phyloP scores from a whole-genome alignment of 768 basidiomycete genomes.

The Saitozyma podzolica region DNA sequence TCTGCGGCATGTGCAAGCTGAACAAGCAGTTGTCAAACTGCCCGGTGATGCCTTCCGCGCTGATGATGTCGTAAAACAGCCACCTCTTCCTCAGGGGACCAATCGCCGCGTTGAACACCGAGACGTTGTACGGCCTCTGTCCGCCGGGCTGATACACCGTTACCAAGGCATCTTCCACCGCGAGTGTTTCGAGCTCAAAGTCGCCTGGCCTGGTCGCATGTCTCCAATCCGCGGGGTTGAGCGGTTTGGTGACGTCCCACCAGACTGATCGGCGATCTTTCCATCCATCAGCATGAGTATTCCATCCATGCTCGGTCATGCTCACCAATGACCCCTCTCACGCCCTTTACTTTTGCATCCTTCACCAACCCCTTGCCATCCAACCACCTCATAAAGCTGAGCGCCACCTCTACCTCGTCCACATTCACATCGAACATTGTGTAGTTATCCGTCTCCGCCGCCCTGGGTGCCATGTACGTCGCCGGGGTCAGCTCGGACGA shows the following conservation, averaged over 20 bases:
- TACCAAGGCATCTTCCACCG: slow-evolving; percentile 87
- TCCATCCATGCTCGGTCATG: slow-evolving; percentile 1
- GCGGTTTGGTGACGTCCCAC: slow-evolving; percentile 80
- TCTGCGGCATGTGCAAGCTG: slow-evolving; percentile 83
- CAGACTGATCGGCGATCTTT: slow-evolving; percentile 81
- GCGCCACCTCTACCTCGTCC: slow-evolving; percentile 91
- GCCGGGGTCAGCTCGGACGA: slow-evolving; percentile 38
- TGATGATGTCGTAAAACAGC: slow-evolving; percentile 91
- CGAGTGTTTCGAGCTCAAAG: slow-evolving; percentile 85
- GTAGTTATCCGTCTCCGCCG: slow-evolving; percentile 60
- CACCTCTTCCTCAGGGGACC: slow-evolving; percentile 82
- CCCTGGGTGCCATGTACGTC: slow-evolving; percentile 27
- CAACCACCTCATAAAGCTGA: slow-evolving; percentile 87
- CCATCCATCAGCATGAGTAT: not conserved
- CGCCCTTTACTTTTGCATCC: slow-evolving; percentile 88
- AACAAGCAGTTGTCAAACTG: slow-evolving; percentile 98
- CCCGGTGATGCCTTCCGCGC: slow-evolving; percentile 93
- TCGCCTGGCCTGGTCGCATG: slow-evolving; percentile 74
- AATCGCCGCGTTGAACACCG: slow-evolving; percentile 87
- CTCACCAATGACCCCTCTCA: slow-evolving; percentile 86
- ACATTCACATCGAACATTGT: slow-evolving; percentile 91
- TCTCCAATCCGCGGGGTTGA: slow-evolving; percentile 77
- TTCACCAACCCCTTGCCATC: slow-evolving; percentile 92
- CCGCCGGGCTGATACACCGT: slow-evolving; percentile 91
- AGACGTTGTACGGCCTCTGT: slow-evolving; percentile 68